These are phyloP conservation scores for Acacia confusa DNA, from an alignment of 306 rosid genomes.

Conservation along the genomic window DNA sequence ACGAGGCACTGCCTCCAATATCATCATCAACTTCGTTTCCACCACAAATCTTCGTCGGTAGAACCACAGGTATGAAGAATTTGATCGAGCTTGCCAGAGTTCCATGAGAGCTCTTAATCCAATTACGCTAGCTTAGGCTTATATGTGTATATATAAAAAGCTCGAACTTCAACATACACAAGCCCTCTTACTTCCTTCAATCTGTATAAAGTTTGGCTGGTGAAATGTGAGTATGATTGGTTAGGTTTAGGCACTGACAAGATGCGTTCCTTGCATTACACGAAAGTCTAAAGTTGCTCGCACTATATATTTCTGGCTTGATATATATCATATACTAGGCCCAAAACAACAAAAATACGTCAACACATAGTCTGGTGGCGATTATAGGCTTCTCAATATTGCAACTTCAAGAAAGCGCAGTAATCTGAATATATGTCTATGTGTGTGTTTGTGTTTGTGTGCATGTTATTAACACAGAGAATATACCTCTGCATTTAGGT, in stretches of 20 bases:
- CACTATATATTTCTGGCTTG: not conserved
- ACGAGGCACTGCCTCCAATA: conserved; percentile 8
- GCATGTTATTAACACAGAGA: conserved; percentile 17
- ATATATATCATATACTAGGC: not conserved
- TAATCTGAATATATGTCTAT: not conserved
- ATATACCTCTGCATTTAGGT: conserved; percentile 22
- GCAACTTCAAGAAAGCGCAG: not conserved
- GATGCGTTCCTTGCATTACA: not conserved
- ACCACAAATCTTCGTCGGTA: conserved; percentile 21
- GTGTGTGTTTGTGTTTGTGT: too few relatives aligned
- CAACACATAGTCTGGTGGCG: not conserved
- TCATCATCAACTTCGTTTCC: conserved; percentile 14
- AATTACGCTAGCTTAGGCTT: not conserved
- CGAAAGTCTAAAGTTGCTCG: not conserved
- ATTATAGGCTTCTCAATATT: not conserved
- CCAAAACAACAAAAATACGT: not conserved
- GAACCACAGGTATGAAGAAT: conserved; percentile 13
- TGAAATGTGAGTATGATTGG: conserved; percentile 10
- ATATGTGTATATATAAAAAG: too few relatives aligned
- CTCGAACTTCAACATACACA: not conserved
- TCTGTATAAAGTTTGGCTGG: not conserved
- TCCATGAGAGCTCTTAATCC: not conserved
- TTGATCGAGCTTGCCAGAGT: not conserved
- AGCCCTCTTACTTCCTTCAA: not conserved
- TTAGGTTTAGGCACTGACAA: conserved; percentile 11